Percentiles rank a stretch among this genome's conserved stretches.
These are phyloP conservation scores for Craspedostauros australis DNA, from an alignment of 108 stramenopile genomes.

Conservation along the genomic window DNA sequence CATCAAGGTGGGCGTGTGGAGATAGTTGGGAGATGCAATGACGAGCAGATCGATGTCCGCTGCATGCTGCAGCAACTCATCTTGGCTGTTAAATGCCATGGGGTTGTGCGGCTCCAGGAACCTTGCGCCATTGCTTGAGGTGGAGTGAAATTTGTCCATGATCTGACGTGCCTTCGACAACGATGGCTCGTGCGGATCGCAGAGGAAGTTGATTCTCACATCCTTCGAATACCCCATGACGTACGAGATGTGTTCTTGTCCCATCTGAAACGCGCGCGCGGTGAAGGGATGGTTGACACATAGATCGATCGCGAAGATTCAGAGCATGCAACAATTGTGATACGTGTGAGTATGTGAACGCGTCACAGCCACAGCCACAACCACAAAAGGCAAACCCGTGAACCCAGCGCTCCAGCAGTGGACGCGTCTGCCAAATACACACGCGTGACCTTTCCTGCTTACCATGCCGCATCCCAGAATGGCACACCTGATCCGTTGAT, in stretches of 20 bases:
- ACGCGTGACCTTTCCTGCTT: background rate
- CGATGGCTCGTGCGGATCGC: conserved; percentile 63
- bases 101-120: conserved; percentile 9
- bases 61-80: conserved; percentile 49
- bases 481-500: conserved; percentile 49
- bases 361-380: background rate
- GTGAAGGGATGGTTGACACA: background rate
- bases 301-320: background rate
- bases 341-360: background rate
- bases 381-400: background rate
- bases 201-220: conserved; percentile 58
- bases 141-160: conserved; percentile 21
- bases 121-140: conserved; percentile 14
- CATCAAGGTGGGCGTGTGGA: conserved; percentile 65
- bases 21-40: conserved; percentile 74
- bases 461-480: conserved; percentile 80
- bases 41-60: conserved; percentile 70
- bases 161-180: conserved; percentile 26
- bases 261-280: conserved; percentile 41
- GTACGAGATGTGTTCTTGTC: conserved; percentile 78
- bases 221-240: conserved; percentile 54
- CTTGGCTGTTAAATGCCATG: conserved; percentile 31
- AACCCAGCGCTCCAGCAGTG: background rate
- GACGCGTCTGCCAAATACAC: conserved; percentile 1
- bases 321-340: background rate